phyloP scores from a whole-genome alignment of 2,329 filamentous ascomycete species.

The Penicillium sp. region DNA sequence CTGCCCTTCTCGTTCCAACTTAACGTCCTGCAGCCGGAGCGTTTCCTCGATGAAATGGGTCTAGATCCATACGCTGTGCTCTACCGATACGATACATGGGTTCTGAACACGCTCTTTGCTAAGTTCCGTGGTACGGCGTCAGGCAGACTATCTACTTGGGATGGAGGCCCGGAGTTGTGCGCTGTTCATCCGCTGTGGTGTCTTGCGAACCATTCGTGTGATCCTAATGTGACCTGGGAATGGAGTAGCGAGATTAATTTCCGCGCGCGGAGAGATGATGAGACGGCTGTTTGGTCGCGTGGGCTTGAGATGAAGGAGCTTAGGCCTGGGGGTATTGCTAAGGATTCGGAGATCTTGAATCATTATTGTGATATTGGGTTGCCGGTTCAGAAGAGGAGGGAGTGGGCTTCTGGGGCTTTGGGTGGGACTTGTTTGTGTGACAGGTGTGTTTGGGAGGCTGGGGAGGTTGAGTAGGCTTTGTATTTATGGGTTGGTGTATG shows the following conservation, averaged over 20 bases:
- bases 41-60: slow-evolving; percentile 63
- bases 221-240: slow-evolving; percentile 93
- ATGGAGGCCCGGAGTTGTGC: slow-evolving; percentile 83
- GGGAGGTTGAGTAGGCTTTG: slow-evolving; percentile 11
- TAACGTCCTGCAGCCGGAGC: slow-evolving; percentile 58
- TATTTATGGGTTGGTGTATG: not conserved
- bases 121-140: slow-evolving; percentile 94
- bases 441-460: slow-evolving; percentile 73
- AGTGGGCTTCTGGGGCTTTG: slow-evolving; percentile 84
- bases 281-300: slow-evolving; percentile 39
- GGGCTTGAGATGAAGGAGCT: slow-evolving; percentile 44
- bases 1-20: slow-evolving; percentile 61
- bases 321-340: slow-evolving; percentile 58
- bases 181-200: slow-evolving; percentile 97
- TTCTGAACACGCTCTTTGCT: slow-evolving; percentile 86
- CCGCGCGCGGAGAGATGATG: slow-evolving; percentile 31
- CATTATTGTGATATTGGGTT: slow-evolving; percentile 90
- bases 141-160: slow-evolving; percentile 70
- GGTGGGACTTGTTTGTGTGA: slow-evolving; percentile 86
- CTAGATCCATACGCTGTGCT: slow-evolving; percentile 56
- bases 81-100: slow-evolving; percentile 48
- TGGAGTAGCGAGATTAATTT: slow-evolving; percentile 61
- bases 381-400: slow-evolving; percentile 73
- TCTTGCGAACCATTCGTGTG: slow-evolving; percentile 91
- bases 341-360: slow-evolving; percentile 82